These are phyloP conservation scores for Ascochyta koolunga DNA, from an alignment of 2,329 filamentous ascomycete species.

Conservation along the genomic window DNA sequence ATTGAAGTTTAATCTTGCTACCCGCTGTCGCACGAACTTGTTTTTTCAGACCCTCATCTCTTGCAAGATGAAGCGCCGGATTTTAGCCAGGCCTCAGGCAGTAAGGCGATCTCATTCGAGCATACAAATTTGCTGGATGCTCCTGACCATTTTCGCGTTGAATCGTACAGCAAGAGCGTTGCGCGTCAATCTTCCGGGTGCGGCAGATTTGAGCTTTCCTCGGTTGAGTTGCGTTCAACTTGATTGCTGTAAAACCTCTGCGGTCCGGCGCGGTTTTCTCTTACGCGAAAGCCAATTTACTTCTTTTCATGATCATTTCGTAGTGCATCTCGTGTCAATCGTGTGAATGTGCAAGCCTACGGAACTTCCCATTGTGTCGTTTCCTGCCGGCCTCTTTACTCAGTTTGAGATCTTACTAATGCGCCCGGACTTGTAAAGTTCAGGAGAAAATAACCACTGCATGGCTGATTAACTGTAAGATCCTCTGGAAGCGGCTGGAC, in stretches of 20 bases:
- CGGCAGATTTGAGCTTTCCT: constrained; percentile 9
- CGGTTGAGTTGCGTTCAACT: constrained; percentile 3
- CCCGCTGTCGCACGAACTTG: constrained; percentile 24
- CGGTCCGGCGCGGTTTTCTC: background rate
- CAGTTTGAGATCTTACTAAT: background rate
- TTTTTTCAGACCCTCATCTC: constrained; percentile 29
- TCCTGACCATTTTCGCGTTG: constrained; percentile 15
- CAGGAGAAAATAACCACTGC: background rate
- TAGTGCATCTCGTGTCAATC: background rate
- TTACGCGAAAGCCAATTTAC: background rate
- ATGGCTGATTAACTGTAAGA: background rate
- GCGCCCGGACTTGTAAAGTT: background rate
- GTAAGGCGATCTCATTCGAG: constrained; percentile 5
- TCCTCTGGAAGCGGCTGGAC: background rate
- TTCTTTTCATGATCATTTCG: background rate
- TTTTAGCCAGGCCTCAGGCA: constrained; percentile 22
- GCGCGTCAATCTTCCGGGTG: constrained; percentile 9
- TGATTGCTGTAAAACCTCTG: background rate
- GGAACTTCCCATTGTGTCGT: background rate
- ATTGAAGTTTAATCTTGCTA: constrained; percentile 21
- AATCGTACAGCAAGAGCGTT: constrained; percentile 8
- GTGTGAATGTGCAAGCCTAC: background rate
- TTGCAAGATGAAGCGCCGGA: constrained; percentile 28
- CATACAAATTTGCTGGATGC: constrained; percentile 9
- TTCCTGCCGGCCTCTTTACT: background rate